Base-by-base conservation (phyloP, 768 basidiomycete genomes). In the Hericium coralloides region DNA sequence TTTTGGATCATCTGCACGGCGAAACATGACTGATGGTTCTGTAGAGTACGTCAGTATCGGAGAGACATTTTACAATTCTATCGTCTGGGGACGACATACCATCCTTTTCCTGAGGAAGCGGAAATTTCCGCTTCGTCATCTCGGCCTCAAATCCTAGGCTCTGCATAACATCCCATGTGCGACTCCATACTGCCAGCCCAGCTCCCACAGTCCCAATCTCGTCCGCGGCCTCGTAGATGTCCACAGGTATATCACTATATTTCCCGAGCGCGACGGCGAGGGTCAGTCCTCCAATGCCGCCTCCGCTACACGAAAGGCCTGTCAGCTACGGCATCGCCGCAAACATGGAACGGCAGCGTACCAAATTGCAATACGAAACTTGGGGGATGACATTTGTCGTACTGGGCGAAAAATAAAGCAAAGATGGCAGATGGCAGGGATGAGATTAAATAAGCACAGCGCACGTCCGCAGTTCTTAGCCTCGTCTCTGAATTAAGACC, bases 111-210 rank as follows among this genome's bases (percentile, higher is more conserved):
- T 20, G n/a, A n/a, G 18, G 43, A n/a, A 45, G n/a, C 2, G 43
- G 43, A 17, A 45, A n/a, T 3, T 45, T 45, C 4, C 43, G n/a
- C 5, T 45, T 45, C n/a, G 17, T 20, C 43, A 45, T 45, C 43
- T 68, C 60, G 4, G 55, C 60, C 25, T 63, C 53, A 12, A 81
- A 58, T 0, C 75, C 78, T 50, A 82, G 74, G 12, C 66, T 63
- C 25, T 72, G 65, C 59, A 81, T 60, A n/a, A 79, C 69, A 5
- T 66, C 67, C 74, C 76, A 76, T 8, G 78, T 78, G 39, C 76
- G 67, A 9, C 65, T 64, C 79, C 78, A 79, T 5, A 80, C 68
- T 66, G 74, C 47, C 68, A 78, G 47, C 65, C 79, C 76, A 5
- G 72, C 73, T 5, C 77, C 77, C 12, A 69, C 61, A 9, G 70